phyloP scores from a whole-genome alignment of 73 alveolate species.

The Breviolum minutum region DNA sequence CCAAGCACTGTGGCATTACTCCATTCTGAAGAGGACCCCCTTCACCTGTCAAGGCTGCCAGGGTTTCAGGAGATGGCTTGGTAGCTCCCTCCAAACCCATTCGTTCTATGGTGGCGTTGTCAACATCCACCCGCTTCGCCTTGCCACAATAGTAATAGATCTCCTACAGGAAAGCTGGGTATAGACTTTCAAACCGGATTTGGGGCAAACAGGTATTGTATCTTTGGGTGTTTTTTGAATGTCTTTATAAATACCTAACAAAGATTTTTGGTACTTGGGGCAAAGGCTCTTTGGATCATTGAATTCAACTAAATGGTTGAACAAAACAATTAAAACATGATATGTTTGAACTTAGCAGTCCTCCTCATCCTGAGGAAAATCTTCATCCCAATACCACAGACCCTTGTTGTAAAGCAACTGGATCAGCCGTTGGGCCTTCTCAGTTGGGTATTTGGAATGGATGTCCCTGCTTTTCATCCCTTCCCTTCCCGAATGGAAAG shows the following conservation, averaged over 20 bases:
- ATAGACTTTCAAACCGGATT: no score
- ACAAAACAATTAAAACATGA: no score
- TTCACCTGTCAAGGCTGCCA: not conserved
- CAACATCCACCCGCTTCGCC: not conserved
- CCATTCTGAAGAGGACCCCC: not conserved
- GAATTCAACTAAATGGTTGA: no score
- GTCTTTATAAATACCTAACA: no score
- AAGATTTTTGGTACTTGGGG: no score
- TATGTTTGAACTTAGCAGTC: not conserved
- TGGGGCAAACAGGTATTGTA: not conserved
- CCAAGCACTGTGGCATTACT: not conserved
- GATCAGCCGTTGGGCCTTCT: not conserved
- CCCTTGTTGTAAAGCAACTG: not conserved
- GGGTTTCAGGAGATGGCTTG: not conserved
- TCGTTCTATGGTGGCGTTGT: not conserved
- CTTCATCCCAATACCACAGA: conserved; percentile 17
- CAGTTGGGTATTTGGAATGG: not conserved
- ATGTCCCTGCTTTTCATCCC: conserved; percentile 8
- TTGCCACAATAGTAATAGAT: conserved; percentile 1
- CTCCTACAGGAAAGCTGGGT: not conserved
- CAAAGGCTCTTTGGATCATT: no score
- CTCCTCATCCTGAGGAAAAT: conserved; percentile 33
- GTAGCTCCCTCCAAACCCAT: not conserved
- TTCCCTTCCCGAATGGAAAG: not conserved
- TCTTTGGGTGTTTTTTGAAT: not conserved